Percentiles rank a stretch among this genome's conserved stretches.
phyloP scores from a whole-genome alignment of 208 protist species.

The Wallacemonas sp. region DNA sequence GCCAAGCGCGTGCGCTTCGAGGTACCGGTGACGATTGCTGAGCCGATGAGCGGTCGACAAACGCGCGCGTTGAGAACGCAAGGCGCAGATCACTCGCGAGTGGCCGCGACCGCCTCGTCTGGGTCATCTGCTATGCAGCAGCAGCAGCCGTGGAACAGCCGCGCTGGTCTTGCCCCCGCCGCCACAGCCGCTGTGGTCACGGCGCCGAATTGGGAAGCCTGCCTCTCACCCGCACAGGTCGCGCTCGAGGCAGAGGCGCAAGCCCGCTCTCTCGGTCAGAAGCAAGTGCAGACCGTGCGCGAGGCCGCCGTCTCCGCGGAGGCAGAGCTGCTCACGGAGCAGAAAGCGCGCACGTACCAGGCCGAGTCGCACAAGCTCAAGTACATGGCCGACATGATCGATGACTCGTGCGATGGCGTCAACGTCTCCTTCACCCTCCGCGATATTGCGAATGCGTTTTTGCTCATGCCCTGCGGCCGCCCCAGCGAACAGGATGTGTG shows the following conservation, averaged over 20 bases:
- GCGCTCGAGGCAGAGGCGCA: slow-evolving; percentile 28
- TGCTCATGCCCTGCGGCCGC: slow-evolving; percentile 38
- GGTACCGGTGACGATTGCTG: background rate
- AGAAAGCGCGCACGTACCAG: background rate
- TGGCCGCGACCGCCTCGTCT: background rate
- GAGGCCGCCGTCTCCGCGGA: slow-evolving; percentile 4
- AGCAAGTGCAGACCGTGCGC: background rate
- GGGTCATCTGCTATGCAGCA: background rate
- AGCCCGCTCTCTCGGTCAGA: slow-evolving; percentile 13
- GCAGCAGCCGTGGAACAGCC: background rate
- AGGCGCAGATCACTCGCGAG: too few species aligned
- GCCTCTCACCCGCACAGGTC: slow-evolving; percentile 15
- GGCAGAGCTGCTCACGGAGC: background rate
- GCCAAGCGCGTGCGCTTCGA: slow-evolving; percentile 46
- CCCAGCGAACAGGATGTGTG: slow-evolving; percentile 45
- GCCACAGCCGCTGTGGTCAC: background rate
- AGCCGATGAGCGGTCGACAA: background rate
- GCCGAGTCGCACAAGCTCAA: slow-evolving; percentile 1
- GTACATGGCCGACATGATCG: slow-evolving; percentile 17
- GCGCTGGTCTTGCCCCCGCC: background rate
- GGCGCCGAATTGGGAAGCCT: background rate
- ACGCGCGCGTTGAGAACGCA: too few species aligned
- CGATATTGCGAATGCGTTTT: slow-evolving; percentile 59
- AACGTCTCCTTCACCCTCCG: slow-evolving; percentile 73
- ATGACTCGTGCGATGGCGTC: slow-evolving; percentile 34